These are phyloP conservation scores for Leishmania tarentolae DNA, from an alignment of 208 protist species.

Conservation along the genomic window DNA sequence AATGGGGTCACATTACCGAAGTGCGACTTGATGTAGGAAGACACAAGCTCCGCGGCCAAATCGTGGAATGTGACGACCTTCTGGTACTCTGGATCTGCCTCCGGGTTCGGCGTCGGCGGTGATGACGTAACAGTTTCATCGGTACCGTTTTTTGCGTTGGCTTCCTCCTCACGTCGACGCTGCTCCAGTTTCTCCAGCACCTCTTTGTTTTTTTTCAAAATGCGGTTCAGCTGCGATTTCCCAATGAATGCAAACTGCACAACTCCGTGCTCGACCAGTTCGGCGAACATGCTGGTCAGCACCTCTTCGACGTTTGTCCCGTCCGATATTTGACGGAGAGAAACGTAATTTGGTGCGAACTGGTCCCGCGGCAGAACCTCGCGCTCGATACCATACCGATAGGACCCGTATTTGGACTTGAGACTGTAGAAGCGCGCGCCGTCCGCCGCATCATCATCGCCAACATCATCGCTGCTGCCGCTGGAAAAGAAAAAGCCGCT, in stretches of 20 bases:
- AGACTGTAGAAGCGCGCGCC: conserved; percentile 27
- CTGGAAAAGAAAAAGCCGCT: not conserved
- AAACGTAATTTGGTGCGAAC: conserved; percentile 13
- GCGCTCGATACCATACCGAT: conserved; percentile 13
- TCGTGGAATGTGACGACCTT: conserved; percentile 28
- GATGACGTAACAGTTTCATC: not conserved
- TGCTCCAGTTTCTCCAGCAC: conserved; percentile 1
- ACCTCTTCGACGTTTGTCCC: conserved; percentile 20
- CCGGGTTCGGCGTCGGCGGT: not conserved
- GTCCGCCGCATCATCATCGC: not conserved
- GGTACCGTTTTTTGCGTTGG: not conserved
- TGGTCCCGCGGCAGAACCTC: conserved; percentile 23
- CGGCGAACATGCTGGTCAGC: conserved; percentile 19
- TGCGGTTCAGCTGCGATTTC: conserved; percentile 16
- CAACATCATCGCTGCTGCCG: not conserved
- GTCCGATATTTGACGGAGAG: conserved; percentile 17
- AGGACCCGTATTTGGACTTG: conserved; percentile 11
- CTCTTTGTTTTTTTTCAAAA: conserved; percentile 13
- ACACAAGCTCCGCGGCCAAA: conserved; percentile 19
- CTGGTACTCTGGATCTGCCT: conserved; percentile 21
- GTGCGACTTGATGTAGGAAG: conserved; percentile 11
- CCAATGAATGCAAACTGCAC: conserved; percentile 23
- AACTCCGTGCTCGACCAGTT: conserved; percentile 17
- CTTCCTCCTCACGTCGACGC: not conserved
- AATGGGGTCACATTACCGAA: conserved; percentile 10